Conservation (phyloP, 148 eudicot genomes). For the Rhododendron henanense region DNA sequence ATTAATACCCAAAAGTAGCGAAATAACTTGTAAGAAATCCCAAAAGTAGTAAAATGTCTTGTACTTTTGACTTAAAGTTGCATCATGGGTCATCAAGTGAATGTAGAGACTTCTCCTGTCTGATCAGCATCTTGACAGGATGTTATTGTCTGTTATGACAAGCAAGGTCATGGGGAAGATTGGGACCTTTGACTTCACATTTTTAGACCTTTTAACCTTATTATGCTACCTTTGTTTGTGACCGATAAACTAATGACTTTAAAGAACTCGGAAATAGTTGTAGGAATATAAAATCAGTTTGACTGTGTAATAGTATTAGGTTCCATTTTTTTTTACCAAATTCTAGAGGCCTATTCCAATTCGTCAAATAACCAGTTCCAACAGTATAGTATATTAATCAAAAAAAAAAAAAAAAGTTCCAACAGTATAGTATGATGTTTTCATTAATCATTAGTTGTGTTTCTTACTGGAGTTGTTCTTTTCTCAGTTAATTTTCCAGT, state of each 20-base stretch:
- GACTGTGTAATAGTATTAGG: too few species aligned
- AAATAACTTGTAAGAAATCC: neutral
- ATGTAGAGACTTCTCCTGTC: neutral
- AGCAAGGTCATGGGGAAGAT: neutral
- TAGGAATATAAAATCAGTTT: neutral
- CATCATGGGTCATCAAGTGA: neutral
- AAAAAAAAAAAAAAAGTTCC: too few species aligned
- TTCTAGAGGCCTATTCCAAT: neutral
- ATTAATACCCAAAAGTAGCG: neutral
- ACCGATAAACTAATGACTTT: neutral
- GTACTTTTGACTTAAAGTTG: neutral
- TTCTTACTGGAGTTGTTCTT: slow-evolving; percentile 4
- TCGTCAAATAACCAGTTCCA: neutral
- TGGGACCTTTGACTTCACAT: slow-evolving; percentile 4
- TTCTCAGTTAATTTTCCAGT: slow-evolving; percentile 84
- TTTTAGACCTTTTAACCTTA: neutral
- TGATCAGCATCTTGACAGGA: neutral
- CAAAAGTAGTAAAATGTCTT: neutral
- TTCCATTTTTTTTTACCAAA: neutral
- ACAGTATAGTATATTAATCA: too few species aligned
- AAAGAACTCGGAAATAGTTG: neutral
- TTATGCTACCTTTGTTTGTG: neutral
- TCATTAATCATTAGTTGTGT: neutral
- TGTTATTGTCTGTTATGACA: neutral
- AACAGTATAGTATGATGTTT: neutral